phyloP scores from a whole-genome alignment of 805 yeast species.

The Saturnispora mendoncae region DNA sequence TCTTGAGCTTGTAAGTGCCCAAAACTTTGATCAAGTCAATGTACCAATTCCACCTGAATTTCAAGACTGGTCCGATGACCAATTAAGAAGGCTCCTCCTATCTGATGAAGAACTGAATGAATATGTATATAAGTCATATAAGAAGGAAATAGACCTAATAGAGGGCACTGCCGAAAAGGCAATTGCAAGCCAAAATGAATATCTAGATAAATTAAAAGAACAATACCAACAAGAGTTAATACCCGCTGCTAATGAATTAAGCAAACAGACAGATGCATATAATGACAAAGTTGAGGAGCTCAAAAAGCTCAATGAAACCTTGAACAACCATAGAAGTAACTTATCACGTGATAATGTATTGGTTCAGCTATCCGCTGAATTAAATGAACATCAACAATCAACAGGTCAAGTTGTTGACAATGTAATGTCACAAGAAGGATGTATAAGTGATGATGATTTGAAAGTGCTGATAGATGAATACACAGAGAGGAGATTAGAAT shows the following conservation, averaged over 20 bases:
- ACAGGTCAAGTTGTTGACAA: slow-evolving; percentile 7
- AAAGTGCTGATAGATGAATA: slow-evolving; percentile 35
- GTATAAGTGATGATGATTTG: slow-evolving; percentile 24
- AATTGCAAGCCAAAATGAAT: slow-evolving; percentile 32
- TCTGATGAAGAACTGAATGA: slow-evolving; percentile 15
- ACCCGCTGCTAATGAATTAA: slow-evolving; percentile 3
- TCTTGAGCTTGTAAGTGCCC: not conserved
- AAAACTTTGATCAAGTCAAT: not conserved
- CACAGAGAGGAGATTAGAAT: slow-evolving; percentile 32
- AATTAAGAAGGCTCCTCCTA: slow-evolving; percentile 1
- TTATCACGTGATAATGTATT: slow-evolving; percentile 1
- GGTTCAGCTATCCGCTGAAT: slow-evolving; percentile 1
- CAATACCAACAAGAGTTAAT: slow-evolving; percentile 12
- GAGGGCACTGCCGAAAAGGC: slow-evolving; percentile 21
- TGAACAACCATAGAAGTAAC: not conserved
- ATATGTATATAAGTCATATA: slow-evolving; percentile 13
- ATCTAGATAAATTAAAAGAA: slow-evolving; percentile 26
- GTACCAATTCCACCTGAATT: slow-evolving; percentile 6
- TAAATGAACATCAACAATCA: slow-evolving; percentile 7
- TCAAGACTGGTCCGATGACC: slow-evolving; percentile 3
- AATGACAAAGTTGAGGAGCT: slow-evolving; percentile 1
- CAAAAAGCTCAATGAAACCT: not conserved
- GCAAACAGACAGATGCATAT: slow-evolving; percentile 3
- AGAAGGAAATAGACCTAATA: slow-evolving; percentile 13
- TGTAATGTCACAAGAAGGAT: not conserved